These are phyloP conservation scores for Sphagnurus paluster DNA, from an alignment of 1,284 basidiomycete genomes.

Conservation along the genomic window DNA sequence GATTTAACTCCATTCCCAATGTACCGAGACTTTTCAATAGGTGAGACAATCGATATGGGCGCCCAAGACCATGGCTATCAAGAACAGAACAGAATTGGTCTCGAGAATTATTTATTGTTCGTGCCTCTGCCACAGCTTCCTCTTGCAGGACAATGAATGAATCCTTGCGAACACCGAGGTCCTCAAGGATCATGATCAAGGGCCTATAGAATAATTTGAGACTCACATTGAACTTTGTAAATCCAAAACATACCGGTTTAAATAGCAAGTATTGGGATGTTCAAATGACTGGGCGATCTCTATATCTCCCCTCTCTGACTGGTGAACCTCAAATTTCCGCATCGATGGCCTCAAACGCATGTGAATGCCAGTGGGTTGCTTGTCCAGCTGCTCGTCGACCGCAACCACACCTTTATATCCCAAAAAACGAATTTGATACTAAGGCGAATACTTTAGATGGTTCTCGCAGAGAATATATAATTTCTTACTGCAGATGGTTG, in stretches of 20 bases:
- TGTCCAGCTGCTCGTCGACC: constrained; percentile 55
- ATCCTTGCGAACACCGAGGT: constrained; percentile 52
- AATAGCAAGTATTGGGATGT: constrained; percentile 53
- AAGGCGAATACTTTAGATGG: constrained; percentile 3
- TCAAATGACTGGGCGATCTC: constrained; percentile 70
- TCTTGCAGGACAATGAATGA: constrained; percentile 60
- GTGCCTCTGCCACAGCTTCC: constrained; percentile 47
- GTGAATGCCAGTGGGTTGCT: constrained; percentile 35
- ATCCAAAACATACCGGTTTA: constrained; percentile 63
- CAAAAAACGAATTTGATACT: constrained; percentile 78
- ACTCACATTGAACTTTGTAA: neutral
- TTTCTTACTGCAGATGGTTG: constrained; percentile 61
- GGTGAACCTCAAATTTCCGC: constrained; percentile 67
- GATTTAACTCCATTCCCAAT: constrained; percentile 47
- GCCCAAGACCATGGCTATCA: constrained; percentile 51
- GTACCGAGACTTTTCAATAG: constrained; percentile 51
- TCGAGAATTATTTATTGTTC: constrained; percentile 56
- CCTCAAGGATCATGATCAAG: constrained; percentile 72
- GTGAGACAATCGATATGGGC: constrained; percentile 46
- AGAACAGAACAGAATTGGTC: constrained; percentile 47
- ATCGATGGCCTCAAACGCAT: constrained; percentile 72
- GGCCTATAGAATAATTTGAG: constrained; percentile 49
- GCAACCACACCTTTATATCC: constrained; percentile 78
- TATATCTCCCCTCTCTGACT: constrained; percentile 53
- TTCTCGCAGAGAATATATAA: constrained; percentile 3